These are phyloP conservation scores for Vitis hybrid DNA, from an alignment of 177 flowering plant genomes.

Conservation along the genomic window DNA sequence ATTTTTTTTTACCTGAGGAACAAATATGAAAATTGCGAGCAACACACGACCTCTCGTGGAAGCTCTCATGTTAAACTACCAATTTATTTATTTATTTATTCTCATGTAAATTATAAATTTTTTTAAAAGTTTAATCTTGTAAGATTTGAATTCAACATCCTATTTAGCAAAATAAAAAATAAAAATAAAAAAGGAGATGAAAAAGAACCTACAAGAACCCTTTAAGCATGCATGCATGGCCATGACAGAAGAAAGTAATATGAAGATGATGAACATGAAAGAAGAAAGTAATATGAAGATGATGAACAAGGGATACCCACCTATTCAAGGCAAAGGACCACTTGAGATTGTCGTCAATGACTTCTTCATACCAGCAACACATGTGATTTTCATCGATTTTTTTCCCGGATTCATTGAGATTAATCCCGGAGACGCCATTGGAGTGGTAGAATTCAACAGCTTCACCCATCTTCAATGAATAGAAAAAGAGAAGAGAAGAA, in stretches of 20 bases:
- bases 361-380: constrained; percentile 75
- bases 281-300: background rate
- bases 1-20: too few relatives aligned
- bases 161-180: too few relatives aligned
- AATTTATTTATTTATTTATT: too few relatives aligned
- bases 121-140: too few relatives aligned
- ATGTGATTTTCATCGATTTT: constrained; percentile 1
- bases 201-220: background rate
- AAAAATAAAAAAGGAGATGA: background rate
- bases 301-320: constrained; percentile 23
- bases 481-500: background rate
- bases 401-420: constrained; percentile 7
- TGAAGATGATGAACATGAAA: background rate
- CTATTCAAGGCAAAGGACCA: constrained; percentile 85
- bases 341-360: constrained; percentile 70
- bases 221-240: background rate
- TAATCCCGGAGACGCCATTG: constrained; percentile 28
- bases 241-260: background rate
- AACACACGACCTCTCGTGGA: too few relatives aligned
- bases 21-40: too few relatives aligned
- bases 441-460: constrained; percentile 41
- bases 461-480: constrained; percentile 44
- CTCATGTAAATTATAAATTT: too few relatives aligned
- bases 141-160: too few relatives aligned
- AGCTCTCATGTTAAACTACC: too few relatives aligned